Percentiles rank a stretch among this genome's conserved stretches.
Conservation (phyloP, 2,329 filamentous ascomycete genomes). For the Calonectria ilicicola region DNA sequence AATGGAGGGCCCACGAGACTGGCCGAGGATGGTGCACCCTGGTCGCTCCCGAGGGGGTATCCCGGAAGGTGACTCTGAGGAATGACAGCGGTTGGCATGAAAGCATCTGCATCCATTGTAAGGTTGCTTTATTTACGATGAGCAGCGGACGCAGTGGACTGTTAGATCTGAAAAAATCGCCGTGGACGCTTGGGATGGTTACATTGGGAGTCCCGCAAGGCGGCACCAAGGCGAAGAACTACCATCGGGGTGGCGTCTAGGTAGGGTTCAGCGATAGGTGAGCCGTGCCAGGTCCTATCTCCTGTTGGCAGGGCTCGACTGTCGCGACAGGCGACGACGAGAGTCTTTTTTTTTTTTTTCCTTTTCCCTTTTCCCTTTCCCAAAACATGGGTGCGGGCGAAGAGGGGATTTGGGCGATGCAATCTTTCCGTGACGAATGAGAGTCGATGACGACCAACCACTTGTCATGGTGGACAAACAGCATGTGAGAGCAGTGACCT, state of each 20-base stretch:
- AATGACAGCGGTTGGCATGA: constrained; percentile 31
- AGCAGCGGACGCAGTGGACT: constrained; percentile 38
- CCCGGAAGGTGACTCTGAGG: constrained; percentile 26
- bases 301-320: constrained; percentile 30
- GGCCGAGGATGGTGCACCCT: constrained; percentile 20
- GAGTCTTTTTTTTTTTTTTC: constrained; percentile 28
- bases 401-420: constrained; percentile 23
- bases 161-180: constrained; percentile 45
- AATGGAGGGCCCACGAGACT: constrained; percentile 13
- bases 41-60: constrained; percentile 23
- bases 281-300: constrained; percentile 30
- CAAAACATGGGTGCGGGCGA: constrained; percentile 26
- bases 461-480: constrained; percentile 22
- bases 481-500: constrained; percentile 40
- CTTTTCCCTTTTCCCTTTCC: not conserved
- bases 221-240: constrained; percentile 37
- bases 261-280: constrained; percentile 39
- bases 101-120: constrained; percentile 34
- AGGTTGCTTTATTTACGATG: constrained; percentile 34
- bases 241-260: constrained; percentile 42
- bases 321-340: constrained; percentile 27
- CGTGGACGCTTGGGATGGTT: constrained; percentile 41
- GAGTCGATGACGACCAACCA: constrained; percentile 25
- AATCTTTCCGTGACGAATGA: constrained; percentile 28
- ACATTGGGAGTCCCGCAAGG: constrained; percentile 40